phyloP scores from a whole-genome alignment of 805 yeast genomes.

The Brettanomyces custersianus region DNA sequence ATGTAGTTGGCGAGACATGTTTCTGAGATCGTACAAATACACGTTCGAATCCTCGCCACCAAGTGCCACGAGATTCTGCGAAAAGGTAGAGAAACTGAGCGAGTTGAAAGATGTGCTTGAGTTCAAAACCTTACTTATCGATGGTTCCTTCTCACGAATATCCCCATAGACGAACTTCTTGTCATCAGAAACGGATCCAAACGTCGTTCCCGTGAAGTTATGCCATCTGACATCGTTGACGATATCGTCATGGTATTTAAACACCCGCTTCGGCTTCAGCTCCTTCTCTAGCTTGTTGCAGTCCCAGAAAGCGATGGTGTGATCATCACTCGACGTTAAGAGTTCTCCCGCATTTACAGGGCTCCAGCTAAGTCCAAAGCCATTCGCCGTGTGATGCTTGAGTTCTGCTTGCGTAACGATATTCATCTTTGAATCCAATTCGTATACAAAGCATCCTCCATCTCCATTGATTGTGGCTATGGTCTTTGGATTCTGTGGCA shows the following conservation, averaged over 20 bases:
- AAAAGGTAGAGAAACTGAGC: constrained; percentile 55
- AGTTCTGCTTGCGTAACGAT: constrained; percentile 23
- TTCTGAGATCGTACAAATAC: constrained; percentile 54
- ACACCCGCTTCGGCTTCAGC: constrained; percentile 22
- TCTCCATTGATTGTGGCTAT: constrained; percentile 62
- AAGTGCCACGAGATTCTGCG: constrained; percentile 51
- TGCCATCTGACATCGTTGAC: constrained; percentile 79
- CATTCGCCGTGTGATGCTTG: constrained; percentile 53
- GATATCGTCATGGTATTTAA: constrained; percentile 40
- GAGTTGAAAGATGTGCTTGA: constrained; percentile 44
- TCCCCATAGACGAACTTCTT: constrained; percentile 47
- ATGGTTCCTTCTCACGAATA: constrained; percentile 27
- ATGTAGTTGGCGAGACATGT: constrained; percentile 38
- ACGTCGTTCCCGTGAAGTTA: constrained; percentile 34
- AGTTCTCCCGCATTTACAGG: constrained; percentile 37
- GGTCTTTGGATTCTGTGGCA: constrained; percentile 48
- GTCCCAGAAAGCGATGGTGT: constrained; percentile 55
- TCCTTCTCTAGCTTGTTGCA: constrained; percentile 12
- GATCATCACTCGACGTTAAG: constrained; percentile 60
- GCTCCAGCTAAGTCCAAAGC: constrained; percentile 71
- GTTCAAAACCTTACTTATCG: constrained; percentile 16
- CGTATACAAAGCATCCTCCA: constrained; percentile 53
- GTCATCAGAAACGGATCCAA: constrained; percentile 75
- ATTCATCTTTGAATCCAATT: constrained; percentile 19
- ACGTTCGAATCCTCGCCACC: constrained; percentile 65